Evolutionary conservation across 805 yeast species (phyloP).

Genomic region (Naumovozyma dairenensis): DNA sequence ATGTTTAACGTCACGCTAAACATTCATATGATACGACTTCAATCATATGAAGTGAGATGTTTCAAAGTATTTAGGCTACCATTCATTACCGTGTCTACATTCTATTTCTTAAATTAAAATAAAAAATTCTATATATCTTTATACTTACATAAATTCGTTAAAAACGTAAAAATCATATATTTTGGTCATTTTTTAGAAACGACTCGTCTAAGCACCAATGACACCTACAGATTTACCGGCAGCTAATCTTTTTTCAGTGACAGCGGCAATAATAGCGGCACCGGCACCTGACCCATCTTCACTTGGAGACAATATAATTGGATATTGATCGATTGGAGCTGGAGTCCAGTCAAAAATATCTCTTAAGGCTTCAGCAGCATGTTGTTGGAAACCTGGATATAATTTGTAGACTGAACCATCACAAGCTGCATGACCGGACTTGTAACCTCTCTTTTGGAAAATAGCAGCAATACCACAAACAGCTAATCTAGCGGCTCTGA

Average conservation of each 20-base stretch:
- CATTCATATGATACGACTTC: too few relatives aligned
- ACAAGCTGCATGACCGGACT: constrained; percentile 82
- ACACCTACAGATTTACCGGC: constrained; percentile 63
- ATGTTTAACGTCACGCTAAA: too few relatives aligned
- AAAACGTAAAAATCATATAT: background rate
- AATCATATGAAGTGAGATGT: too few relatives aligned
- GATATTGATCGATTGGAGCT: constrained; percentile 43
- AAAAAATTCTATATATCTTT: too few relatives aligned
- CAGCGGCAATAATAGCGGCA: constrained; percentile 95
- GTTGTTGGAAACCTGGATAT: constrained; percentile 83
- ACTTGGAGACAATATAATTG: constrained; percentile 79
- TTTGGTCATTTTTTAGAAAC: background rate
- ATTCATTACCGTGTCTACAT: too few relatives aligned
- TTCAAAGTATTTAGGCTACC: too few relatives aligned
- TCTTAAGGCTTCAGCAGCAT: constrained; percentile 80
- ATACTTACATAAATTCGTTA: background rate
- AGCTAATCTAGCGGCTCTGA: constrained; percentile 84
- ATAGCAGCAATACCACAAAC: constrained; percentile 94
- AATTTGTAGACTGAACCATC: constrained; percentile 94
- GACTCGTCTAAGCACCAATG: constrained; percentile 11
- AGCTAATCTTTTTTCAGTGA: constrained; percentile 70
- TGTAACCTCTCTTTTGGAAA: constrained; percentile 72
- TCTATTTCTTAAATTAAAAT: too few relatives aligned
- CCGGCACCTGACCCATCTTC: constrained; percentile 99
- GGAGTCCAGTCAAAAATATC: constrained; percentile 78